phyloP scores from a whole-genome alignment of 768 basidiomycete species.

The Tephrocybe sp. region DNA sequence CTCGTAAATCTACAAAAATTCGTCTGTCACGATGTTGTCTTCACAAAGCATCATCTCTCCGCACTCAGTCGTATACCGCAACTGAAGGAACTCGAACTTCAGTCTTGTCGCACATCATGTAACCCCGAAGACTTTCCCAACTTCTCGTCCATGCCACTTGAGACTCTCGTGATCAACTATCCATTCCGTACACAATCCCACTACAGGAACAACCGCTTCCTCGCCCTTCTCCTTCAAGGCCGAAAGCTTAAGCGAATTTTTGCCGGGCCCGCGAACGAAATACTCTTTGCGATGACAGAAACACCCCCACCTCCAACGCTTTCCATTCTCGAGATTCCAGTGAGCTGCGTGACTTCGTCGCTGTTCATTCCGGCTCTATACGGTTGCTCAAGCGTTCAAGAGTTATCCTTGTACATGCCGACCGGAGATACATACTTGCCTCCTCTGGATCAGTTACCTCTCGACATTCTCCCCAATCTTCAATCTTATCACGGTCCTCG shows the following conservation, averaged over 20 bases:
- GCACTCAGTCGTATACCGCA: constrained; percentile 12
- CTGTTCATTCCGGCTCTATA: constrained; percentile 11
- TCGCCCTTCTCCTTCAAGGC: constrained; percentile 14
- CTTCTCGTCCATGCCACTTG: constrained; percentile 8
- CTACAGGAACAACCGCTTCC: constrained; percentile 11
- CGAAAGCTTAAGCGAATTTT: constrained; percentile 10
- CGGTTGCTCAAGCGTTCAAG: constrained; percentile 7
- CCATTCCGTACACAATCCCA: constrained; percentile 11
- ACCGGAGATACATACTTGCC: constrained; percentile 13
- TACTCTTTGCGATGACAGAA: constrained; percentile 12
- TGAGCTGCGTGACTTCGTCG: constrained; percentile 13
- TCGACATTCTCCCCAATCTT: constrained; percentile 17
- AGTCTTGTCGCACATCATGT: constrained; percentile 17
- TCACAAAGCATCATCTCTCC: constrained; percentile 7
- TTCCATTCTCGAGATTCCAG: constrained; percentile 17
- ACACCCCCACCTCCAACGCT: constrained; percentile 7
- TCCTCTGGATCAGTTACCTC: constrained; percentile 13
- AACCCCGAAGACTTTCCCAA: constrained; percentile 10
- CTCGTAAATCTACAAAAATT: constrained; percentile 15
- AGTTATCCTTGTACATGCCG: constrained; percentile 15
- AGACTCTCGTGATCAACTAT: constrained; percentile 14
- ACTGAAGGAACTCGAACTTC: constrained; percentile 18
- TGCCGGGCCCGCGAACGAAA: constrained; percentile 13
- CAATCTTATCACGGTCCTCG: constrained; percentile 18
- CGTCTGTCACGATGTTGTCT: constrained; percentile 17